A percentile compares a stretch with the other conserved stretches of the same genome.
phyloP scores from a whole-genome alignment of 2,329 filamentous ascomycete genomes.

The Hypomyces perniciosus region DNA sequence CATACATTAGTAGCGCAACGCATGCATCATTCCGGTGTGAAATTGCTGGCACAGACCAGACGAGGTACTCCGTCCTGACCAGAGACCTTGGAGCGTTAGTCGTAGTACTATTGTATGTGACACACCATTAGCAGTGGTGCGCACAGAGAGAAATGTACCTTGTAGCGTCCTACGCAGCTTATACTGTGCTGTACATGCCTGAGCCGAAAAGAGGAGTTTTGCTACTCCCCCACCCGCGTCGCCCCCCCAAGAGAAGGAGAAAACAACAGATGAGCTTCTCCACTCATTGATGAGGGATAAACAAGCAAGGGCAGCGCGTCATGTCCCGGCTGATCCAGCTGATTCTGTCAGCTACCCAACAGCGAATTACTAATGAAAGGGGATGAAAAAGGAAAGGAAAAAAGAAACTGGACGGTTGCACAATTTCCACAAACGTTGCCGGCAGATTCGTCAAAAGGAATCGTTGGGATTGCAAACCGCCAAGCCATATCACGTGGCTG shows the following conservation, averaged over 20 bases:
- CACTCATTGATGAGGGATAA: conserved; percentile 6
- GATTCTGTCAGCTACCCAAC: background rate
- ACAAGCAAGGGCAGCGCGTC: background rate
- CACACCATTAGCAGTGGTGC: too few species aligned
- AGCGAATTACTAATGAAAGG: too few species aligned
- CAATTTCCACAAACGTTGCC: background rate
- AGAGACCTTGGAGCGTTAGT: too few species aligned
- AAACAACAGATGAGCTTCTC: background rate
- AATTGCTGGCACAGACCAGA: background rate
- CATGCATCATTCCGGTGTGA: conserved; percentile 8
- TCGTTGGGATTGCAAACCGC: background rate
- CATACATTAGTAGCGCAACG: background rate
- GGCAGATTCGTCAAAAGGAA: too few species aligned
- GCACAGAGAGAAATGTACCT: background rate
- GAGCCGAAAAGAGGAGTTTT: background rate
- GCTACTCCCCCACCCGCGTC: background rate
- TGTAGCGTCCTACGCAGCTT: background rate
- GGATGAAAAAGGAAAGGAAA: background rate
- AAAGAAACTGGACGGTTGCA: background rate
- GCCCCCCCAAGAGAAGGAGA: background rate
- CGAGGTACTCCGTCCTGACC: too few species aligned
- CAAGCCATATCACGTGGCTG: conserved; percentile 7
- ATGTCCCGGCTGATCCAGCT: background rate
- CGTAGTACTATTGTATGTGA: too few species aligned
- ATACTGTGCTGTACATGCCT: background rate